Evolutionary conservation across 169 alveolate genomes (phyloP).

Genomic region (Plasmodium chabaudi): DNA sequence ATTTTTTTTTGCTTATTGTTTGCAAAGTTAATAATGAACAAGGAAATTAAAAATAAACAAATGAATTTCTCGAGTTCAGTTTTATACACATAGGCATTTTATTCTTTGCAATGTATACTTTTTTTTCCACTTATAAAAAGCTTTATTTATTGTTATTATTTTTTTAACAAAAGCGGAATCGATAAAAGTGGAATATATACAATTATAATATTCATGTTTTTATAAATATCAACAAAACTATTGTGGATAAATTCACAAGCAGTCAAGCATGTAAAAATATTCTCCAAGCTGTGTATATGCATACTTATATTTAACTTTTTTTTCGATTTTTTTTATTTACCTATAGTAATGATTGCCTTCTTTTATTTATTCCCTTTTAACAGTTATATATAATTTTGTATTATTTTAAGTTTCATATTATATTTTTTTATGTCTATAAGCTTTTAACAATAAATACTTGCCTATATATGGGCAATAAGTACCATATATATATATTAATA

Average conservation of each 20-base stretch:
- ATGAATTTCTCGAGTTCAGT: not conserved
- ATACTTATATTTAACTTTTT: too few relatives aligned
- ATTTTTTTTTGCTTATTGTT: not conserved
- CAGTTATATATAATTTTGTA: too few relatives aligned
- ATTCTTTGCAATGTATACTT: constrained; percentile 1
- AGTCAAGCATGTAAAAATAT: too few relatives aligned
- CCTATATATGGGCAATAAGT: too few relatives aligned
- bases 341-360: too few relatives aligned
- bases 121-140: constrained; percentile 59
- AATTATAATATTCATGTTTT: not conserved
- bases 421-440: too few relatives aligned
- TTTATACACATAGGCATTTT: not conserved
- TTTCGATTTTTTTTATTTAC: too few relatives aligned
- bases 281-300: too few relatives aligned
- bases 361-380: too few relatives aligned
- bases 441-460: too few relatives aligned
- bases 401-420: too few relatives aligned
- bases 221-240: not conserved
- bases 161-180: constrained; percentile 62
- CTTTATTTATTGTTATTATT: constrained; percentile 39
- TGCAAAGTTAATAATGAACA: not conserved
- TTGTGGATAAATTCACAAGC: not conserved
- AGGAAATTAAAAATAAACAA: not conserved
- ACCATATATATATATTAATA: too few relatives aligned
- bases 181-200: constrained; percentile 39